Evolutionary conservation across 2,329 filamentous ascomycete species (phyloP).

Genomic region (Rosellinia necatrix): DNA sequence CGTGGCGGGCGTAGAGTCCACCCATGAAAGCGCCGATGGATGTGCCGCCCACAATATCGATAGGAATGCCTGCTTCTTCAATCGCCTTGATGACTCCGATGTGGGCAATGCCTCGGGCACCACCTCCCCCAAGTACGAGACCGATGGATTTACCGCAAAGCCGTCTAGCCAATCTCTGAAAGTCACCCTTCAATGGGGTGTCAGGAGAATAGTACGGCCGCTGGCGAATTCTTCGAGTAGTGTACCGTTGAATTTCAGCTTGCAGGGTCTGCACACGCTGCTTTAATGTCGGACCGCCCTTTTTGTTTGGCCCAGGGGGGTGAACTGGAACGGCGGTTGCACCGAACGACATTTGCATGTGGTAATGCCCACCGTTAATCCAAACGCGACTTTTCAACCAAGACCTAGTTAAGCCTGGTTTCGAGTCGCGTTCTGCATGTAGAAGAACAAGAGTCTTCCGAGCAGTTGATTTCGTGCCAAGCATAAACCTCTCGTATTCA

Average conservation of each 20-base stretch:
- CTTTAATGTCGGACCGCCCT: conserved; percentile 84
- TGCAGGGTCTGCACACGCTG: conserved; percentile 92
- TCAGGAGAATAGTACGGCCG: conserved; percentile 88
- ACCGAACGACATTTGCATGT: conserved; percentile 93
- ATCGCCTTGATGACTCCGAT: conserved; percentile 93
- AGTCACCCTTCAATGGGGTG: conserved; percentile 93
- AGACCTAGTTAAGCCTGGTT: conserved; percentile 79
- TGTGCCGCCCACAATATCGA: conserved; percentile 93
- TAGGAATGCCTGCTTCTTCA: conserved; percentile 94
- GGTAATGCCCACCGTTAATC: conserved; percentile 98
- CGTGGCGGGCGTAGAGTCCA: conserved; percentile 91
- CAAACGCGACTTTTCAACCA: conserved; percentile 94
- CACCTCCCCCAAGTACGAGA: conserved; percentile 90
- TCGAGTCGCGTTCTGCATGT: conserved; percentile 86
- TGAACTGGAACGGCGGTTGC: conserved; percentile 77
- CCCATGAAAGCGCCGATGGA: conserved; percentile 97
- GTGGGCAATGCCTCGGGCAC: conserved; percentile 88
- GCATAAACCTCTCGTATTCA: conserved; percentile 93
- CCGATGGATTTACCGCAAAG: conserved; percentile 95
- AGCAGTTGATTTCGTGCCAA: conserved; percentile 96
- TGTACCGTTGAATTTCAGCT: conserved; percentile 98
- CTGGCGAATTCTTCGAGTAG: conserved; percentile 87
- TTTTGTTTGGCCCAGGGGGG: conserved; percentile 64
- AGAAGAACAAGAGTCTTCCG: conserved; percentile 89
- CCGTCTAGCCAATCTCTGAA: conserved; percentile 86